A percentile compares a stretch with the other conserved stretches of the same genome.
phyloP scores from a whole-genome alignment of 1,284 basidiomycete genomes.

The Cryptococcus neoformans region DNA sequence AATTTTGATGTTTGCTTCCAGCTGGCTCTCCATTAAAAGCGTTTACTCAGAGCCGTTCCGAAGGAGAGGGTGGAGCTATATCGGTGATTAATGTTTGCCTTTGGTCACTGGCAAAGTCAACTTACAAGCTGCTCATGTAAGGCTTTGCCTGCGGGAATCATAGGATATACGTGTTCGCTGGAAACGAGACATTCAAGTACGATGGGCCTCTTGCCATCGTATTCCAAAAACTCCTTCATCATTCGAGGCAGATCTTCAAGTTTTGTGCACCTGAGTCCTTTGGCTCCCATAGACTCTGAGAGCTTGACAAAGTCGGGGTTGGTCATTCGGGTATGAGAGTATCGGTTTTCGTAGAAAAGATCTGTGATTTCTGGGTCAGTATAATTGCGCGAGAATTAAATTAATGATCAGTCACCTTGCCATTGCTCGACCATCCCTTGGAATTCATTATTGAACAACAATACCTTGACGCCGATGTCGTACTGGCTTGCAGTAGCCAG shows the following conservation, averaged over 20 bases:
- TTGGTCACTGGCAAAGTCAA: not conserved
- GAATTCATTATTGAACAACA: conserved; percentile 90
- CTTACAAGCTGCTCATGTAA: conserved; percentile 74
- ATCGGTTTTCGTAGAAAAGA: conserved; percentile 90
- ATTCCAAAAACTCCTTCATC: conserved; percentile 99
- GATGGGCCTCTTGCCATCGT: conserved; percentile 73
- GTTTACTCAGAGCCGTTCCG: conserved; percentile 13
- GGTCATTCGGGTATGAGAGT: conserved; percentile 90
- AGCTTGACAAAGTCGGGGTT: conserved; percentile 93
- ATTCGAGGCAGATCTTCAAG: conserved; percentile 78
- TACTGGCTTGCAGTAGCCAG: conserved; percentile 88
- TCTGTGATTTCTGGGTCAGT: conserved; percentile 53
- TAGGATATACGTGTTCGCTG: conserved; percentile 87
- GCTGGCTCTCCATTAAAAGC: not conserved
- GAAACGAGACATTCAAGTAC: conserved; percentile 85
- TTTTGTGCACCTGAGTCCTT: conserved; percentile 74
- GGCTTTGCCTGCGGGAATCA: conserved; percentile 84
- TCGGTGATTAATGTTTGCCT: not conserved
- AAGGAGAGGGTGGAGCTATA: conserved; percentile 29
- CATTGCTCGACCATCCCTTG: conserved; percentile 99
- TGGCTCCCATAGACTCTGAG: conserved; percentile 84
- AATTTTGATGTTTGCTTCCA: not conserved
- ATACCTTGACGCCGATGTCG: conserved; percentile 89
- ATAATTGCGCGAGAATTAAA: not conserved
- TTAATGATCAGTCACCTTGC: conserved; percentile 65